A percentile compares a stretch with the other conserved stretches of the same genome.
These are phyloP conservation scores for Alternaria conjuncta DNA, from an alignment of 2,329 filamentous ascomycete genomes.

Conservation along the genomic window DNA sequence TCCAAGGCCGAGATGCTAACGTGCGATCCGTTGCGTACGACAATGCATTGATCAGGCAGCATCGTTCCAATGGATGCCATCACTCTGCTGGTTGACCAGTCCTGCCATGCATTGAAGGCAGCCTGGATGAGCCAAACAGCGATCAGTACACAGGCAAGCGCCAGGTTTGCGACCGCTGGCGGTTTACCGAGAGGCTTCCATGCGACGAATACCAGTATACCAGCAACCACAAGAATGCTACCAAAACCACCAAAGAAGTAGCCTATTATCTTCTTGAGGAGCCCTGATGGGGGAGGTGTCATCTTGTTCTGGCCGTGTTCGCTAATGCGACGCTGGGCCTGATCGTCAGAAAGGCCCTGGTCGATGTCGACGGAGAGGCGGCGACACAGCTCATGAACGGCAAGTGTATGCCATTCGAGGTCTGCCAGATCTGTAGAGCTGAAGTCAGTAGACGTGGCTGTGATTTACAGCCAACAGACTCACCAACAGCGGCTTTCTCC, in stretches of 20 bases:
- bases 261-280: slow-evolving; percentile 63
- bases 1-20: slow-evolving; percentile 61
- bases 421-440: slow-evolving; percentile 50
- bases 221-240: slow-evolving; percentile 70
- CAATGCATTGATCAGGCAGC: slow-evolving; percentile 75
- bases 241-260: slow-evolving; percentile 84
- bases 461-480: neutral
- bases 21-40: slow-evolving; percentile 66
- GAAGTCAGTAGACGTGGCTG: slow-evolving; percentile 19
- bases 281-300: slow-evolving; percentile 68
- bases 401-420: slow-evolving; percentile 72
- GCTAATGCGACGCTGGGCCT: slow-evolving; percentile 61
- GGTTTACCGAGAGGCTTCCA: slow-evolving; percentile 78
- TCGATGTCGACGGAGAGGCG: slow-evolving; percentile 64
- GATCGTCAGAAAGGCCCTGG: slow-evolving; percentile 66
- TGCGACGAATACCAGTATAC: slow-evolving; percentile 75
- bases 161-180: slow-evolving; percentile 73
- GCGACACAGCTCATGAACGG: slow-evolving; percentile 63
- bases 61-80: slow-evolving; percentile 82
- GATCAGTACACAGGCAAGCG: slow-evolving; percentile 74
- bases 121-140: slow-evolving; percentile 69
- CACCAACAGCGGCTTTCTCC: slow-evolving; percentile 44
- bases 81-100: slow-evolving; percentile 77
- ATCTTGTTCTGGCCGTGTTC: slow-evolving; percentile 73
- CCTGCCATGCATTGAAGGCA: slow-evolving; percentile 65